Conservation (phyloP, 345 rosid genomes). For the Euphorbia peplus region DNA sequence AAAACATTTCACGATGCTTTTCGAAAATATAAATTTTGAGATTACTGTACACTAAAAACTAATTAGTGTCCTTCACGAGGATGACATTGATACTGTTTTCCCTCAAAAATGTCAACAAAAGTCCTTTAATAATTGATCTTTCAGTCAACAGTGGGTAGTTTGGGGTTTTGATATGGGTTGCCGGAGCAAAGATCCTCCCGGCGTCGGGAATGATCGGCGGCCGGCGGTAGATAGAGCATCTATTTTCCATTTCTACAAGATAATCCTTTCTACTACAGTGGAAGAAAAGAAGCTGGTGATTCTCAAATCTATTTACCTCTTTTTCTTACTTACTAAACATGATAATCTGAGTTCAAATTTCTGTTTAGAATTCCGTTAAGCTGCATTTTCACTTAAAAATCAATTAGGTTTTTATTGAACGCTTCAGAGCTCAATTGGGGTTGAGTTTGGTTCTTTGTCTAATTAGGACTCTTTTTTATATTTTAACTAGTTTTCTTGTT, state of each 20-base stretch:
- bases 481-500: too few relatives aligned
- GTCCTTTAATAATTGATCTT: too few relatives aligned
- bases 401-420: too few relatives aligned
- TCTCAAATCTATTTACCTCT: background rate
- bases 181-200: background rate
- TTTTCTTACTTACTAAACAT: background rate
- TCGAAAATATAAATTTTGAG: too few relatives aligned
- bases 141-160: too few relatives aligned
- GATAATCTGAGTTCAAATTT: background rate
- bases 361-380: background rate
- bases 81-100: too few relatives aligned
- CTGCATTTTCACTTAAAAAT: background rate
- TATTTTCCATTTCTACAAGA: constrained; percentile 12
- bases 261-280: constrained; percentile 10
- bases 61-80: too few relatives aligned
- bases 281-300: constrained; percentile 22
- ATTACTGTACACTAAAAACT: too few relatives aligned
- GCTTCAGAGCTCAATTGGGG: background rate
- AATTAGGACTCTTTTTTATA: too few relatives aligned
- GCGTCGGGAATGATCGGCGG: background rate
- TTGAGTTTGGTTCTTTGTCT: too few relatives aligned
- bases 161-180: background rate
- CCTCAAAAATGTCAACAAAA: too few relatives aligned
- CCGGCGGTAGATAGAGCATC: background rate
- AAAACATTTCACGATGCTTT: too few relatives aligned